Base-by-base conservation (phyloP, 495 filamentous ascomycete species). In the Delitschia confertaspora region DNA sequence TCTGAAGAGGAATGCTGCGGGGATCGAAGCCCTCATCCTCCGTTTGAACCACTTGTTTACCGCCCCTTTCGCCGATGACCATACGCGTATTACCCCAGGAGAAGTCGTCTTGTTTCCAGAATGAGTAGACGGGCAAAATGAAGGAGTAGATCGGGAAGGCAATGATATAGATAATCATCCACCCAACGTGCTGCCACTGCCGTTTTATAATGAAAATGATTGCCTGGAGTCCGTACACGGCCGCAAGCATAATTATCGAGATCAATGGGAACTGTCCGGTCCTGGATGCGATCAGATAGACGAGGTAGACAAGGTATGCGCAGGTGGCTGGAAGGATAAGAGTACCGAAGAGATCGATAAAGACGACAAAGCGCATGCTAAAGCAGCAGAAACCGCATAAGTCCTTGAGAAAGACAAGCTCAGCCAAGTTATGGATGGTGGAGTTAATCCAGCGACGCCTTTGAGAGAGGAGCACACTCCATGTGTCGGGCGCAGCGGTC, bases 41-140 rank as follows among this genome's bases (percentile, higher is more conserved):
- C 6, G 85, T 77, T 0, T 88, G 88, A 25, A 98, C 73, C 16
- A 95, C 67, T 51, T 91, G 81, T 66, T 91, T 94, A 51, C 76
- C 76, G 38, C 88, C 89, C 56, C 87, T 84, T 59, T 98, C 91
- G 24, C 84, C 88, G 51, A 96, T 82, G 57, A 98, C 91, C 48
- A 98, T 78, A 71, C 93, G 88, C 0, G 91, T 98, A 62, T 85
- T 96, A 73, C 91, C 91, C 91, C 91, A 98, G 5, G 79, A 75
- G 70, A 98, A 98, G 66, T 98, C 85, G 66, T 98, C 91, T 62
- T 94, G 87, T 59, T 93, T 89, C 91, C 91, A 98, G 79, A 98
- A 98, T 0, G 91, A 93, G 69, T 95, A 98, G 53, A 98, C 65
- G 0, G 91, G 91, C 5, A 98, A 74, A 42, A 95, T 59, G 57